These are phyloP conservation scores for Plenodomus lindquistii DNA, from an alignment of 2,329 filamentous ascomycete genomes.

Conservation along the genomic window DNA sequence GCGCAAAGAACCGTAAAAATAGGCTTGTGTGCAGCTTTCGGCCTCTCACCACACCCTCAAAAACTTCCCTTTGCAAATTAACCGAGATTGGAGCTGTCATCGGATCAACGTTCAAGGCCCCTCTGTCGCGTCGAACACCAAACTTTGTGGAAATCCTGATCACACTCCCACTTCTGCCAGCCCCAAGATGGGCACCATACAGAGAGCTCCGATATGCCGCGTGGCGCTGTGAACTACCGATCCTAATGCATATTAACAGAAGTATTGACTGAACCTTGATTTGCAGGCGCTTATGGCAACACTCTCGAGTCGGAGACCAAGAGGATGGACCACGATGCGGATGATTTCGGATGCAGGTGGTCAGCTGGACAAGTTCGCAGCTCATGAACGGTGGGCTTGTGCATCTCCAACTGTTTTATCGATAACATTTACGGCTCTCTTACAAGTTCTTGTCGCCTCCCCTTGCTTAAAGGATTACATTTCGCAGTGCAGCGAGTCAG, in stretches of 20 bases:
- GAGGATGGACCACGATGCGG: not conserved
- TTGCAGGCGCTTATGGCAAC: not conserved
- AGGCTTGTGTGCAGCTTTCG: not conserved
- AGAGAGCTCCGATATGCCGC: slow-evolving; percentile 2
- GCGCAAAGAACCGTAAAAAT: slow-evolving; percentile 3
- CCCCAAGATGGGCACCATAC: not conserved
- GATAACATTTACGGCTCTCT: not conserved
- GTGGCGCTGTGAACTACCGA: slow-evolving; percentile 7
- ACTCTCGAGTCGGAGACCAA: not conserved
- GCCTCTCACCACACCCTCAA: not conserved
- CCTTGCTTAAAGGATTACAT: not conserved
- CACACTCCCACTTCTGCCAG: not conserved
- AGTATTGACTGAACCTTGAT: not conserved
- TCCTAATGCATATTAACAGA: slow-evolving; percentile 7
- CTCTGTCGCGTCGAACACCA: not conserved
- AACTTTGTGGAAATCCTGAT: not conserved
- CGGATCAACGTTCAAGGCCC: not conserved
- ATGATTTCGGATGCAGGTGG: not conserved
- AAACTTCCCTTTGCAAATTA: not conserved
- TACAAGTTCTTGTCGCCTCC: not conserved
- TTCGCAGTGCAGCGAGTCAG: not conserved
- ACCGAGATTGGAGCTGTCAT: not conserved
- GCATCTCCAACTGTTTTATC: not conserved
- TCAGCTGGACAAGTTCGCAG: slow-evolving; percentile 8
- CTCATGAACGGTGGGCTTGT: slow-evolving; percentile 2